Conservation (phyloP, 139 green algal species). For the Coelastrella sp. region DNA sequence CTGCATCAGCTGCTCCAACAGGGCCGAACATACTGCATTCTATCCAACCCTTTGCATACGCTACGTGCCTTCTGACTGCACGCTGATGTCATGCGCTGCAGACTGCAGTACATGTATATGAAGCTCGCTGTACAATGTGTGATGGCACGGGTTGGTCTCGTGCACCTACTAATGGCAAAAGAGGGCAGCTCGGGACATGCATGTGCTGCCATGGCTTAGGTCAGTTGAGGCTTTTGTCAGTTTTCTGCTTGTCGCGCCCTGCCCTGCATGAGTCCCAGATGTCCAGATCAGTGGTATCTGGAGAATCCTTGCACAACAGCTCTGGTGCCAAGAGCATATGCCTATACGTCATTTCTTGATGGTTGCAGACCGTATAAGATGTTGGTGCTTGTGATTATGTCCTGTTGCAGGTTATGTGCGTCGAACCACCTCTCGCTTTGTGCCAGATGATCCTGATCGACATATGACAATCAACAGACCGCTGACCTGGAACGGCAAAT, state of each 20-base stretch:
- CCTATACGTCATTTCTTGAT: too few species aligned
- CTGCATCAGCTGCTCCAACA: too few species aligned
- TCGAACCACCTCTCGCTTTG: slow-evolving; percentile 34
- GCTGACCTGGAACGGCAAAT: slow-evolving; percentile 41
- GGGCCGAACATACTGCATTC: too few species aligned
- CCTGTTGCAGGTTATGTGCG: slow-evolving; percentile 37
- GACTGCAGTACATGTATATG: slow-evolving; percentile 43
- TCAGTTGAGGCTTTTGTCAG: background rate
- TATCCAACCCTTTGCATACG: too few species aligned
- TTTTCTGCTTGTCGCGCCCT: too few species aligned
- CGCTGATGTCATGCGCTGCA: slow-evolving; percentile 1
- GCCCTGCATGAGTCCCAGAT: too few species aligned
- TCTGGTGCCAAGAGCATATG: too few species aligned
- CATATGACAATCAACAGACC: slow-evolving; percentile 37
- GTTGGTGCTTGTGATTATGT: background rate
- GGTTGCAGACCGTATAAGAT: too few species aligned
- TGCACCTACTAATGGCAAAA: background rate
- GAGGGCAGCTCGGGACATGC: slow-evolving; percentile 36
- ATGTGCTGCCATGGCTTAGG: slow-evolving; percentile 46
- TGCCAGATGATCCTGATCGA: slow-evolving; percentile 40
- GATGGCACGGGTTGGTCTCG: slow-evolving; percentile 39
- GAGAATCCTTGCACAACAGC: too few species aligned
- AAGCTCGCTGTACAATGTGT: slow-evolving; percentile 34
- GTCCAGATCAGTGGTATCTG: too few species aligned
- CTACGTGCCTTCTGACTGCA: too few species aligned